Conservation (phyloP, 345 rosid genomes). For the Clarkia xantiana region DNA sequence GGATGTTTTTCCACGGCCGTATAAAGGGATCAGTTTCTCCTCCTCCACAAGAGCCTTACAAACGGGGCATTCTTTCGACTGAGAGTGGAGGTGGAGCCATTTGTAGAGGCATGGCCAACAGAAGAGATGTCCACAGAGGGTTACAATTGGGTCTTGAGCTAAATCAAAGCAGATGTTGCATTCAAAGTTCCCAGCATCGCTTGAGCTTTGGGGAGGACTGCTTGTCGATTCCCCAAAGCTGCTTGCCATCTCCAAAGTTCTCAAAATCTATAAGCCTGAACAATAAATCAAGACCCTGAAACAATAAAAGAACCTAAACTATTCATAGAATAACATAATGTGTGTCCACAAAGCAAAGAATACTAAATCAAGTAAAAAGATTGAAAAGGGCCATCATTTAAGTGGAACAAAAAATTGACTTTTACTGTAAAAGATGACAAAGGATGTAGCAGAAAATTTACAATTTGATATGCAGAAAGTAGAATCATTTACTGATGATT, state of each 20-base stretch:
- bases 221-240: slow-evolving; percentile 58
- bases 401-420: too few relatives aligned
- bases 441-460: too few relatives aligned
- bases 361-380: too few relatives aligned
- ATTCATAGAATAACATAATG: too few relatives aligned
- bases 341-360: too few relatives aligned
- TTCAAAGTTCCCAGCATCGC: slow-evolving; percentile 71
- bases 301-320: too few relatives aligned
- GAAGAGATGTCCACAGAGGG: slow-evolving; percentile 93
- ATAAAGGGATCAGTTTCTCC: slow-evolving; percentile 81
- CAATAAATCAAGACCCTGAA: slow-evolving; percentile 3
- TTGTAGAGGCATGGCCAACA: slow-evolving; percentile 99
- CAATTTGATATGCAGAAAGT: too few relatives aligned
- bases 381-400: too few relatives aligned
- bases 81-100: slow-evolving; percentile 83
- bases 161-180: slow-evolving; percentile 98
- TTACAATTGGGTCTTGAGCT: slow-evolving; percentile 97
- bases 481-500: too few relatives aligned
- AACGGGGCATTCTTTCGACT: slow-evolving; percentile 72
- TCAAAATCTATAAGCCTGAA: slow-evolving; percentile 14
- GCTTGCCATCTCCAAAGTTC: slow-evolving; percentile 31
- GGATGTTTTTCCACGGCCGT: slow-evolving; percentile 84
- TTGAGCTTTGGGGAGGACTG: slow-evolving; percentile 45
- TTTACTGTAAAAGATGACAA: too few relatives aligned
- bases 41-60: slow-evolving; percentile 82